Evolutionary conservation across 306 rosid genomes (phyloP).

Genomic region (Dalbergia cultrata): DNA sequence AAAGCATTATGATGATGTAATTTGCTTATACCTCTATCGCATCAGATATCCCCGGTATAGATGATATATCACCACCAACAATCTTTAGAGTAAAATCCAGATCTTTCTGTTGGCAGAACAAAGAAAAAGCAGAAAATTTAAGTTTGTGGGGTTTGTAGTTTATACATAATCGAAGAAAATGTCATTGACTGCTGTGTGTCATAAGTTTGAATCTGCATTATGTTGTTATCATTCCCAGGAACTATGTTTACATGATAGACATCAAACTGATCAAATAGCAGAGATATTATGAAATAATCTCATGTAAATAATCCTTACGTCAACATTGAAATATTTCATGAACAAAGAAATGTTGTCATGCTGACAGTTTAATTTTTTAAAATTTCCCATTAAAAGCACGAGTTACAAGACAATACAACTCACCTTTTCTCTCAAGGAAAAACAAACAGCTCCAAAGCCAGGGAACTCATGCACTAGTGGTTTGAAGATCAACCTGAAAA

Average conservation of each 20-base stretch:
- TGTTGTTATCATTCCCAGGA: constrained; percentile 13
- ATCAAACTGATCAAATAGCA: constrained; percentile 39
- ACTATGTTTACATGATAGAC: constrained; percentile 4
- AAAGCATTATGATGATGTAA: constrained; percentile 15
- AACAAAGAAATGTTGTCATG: neutral
- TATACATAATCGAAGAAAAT: constrained; percentile 20
- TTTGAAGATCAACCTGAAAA: constrained; percentile 96
- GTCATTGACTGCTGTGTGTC: neutral
- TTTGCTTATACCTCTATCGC: constrained; percentile 81
- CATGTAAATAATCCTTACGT: constrained; percentile 29
- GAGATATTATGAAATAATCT: constrained; percentile 9
- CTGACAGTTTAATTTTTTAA: neutral
- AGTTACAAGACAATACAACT: constrained; percentile 32
- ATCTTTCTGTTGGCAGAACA: constrained; percentile 70
- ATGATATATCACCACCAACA: constrained; percentile 81
- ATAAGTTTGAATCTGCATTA: neutral
- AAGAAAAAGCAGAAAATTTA: constrained; percentile 16
- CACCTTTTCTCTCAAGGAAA: constrained; percentile 88
- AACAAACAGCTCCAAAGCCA: constrained; percentile 85
- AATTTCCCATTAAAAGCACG: constrained; percentile 17
- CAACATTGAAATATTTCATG: constrained; percentile 14
- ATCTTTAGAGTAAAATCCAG: constrained; percentile 90
- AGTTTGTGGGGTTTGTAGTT: constrained; percentile 19
- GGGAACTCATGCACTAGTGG: constrained; percentile 91
- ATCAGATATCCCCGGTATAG: constrained; percentile 83